Percentiles rank a stretch among this genome's conserved stretches.
Conservation (phyloP, 768 basidiomycete genomes). For the Leccinum disarticulatum region DNA sequence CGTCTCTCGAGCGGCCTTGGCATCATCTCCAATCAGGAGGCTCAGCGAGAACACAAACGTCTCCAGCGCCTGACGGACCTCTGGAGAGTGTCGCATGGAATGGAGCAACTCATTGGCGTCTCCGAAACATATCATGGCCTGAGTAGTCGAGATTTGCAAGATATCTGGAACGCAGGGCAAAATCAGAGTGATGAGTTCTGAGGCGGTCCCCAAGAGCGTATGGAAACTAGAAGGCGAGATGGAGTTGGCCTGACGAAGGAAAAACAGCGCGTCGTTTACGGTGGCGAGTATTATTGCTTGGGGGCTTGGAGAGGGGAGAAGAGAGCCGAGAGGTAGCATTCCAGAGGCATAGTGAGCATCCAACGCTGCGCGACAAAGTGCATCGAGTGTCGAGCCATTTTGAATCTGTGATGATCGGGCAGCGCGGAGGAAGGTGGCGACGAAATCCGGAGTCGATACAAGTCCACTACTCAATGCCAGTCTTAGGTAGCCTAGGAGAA, state of each 20-base stretch:
- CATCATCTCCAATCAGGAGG: slow-evolving; percentile 65
- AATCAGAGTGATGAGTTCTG: slow-evolving; percentile 62
- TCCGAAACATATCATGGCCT: slow-evolving; percentile 48
- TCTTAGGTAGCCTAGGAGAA: slow-evolving; percentile 65
- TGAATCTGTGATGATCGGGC: slow-evolving; percentile 65
- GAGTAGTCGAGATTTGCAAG: slow-evolving; percentile 59
- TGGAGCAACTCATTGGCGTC: slow-evolving; percentile 57
- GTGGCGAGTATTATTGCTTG: slow-evolving; percentile 50
- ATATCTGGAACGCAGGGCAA: slow-evolving; percentile 60
- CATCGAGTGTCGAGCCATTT: slow-evolving; percentile 63
- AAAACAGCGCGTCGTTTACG: slow-evolving; percentile 58
- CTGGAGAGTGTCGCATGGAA: slow-evolving; percentile 49
- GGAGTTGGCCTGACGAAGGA: slow-evolving; percentile 57
- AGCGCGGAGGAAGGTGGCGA: slow-evolving; percentile 65
- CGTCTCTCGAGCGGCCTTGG: slow-evolving; percentile 64
- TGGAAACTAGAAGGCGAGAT: slow-evolving; percentile 54
- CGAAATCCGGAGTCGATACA: slow-evolving; percentile 58
- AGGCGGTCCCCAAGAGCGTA: slow-evolving; percentile 55
- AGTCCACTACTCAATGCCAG: slow-evolving; percentile 55
- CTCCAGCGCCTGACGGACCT: slow-evolving; percentile 58
- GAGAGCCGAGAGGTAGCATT: slow-evolving; percentile 50
- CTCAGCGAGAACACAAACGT: slow-evolving; percentile 57
- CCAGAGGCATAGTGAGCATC: slow-evolving; percentile 64
- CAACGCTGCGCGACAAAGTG: slow-evolving; percentile 64
- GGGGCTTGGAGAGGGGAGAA: slow-evolving; percentile 51